Conservation (phyloP, 352 stramenopile species). For the Globisporangium viniferum region DNA sequence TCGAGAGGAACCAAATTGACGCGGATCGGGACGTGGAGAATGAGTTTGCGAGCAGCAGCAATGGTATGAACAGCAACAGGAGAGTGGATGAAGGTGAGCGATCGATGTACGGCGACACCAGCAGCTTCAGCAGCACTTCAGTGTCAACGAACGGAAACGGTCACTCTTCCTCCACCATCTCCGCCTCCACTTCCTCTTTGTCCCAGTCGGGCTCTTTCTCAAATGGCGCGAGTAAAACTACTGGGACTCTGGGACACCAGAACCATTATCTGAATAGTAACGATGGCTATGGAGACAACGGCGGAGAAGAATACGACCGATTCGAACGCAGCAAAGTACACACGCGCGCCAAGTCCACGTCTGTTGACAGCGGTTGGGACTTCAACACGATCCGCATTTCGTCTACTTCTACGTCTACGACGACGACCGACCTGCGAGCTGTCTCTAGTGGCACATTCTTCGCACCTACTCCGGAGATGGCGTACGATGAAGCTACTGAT, state of each 20-base stretch:
- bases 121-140: conserved; percentile 2
- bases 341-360: conserved; percentile 32
- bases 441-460: conserved; percentile 7
- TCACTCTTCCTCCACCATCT: not conserved
- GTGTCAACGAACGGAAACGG: conserved; percentile 1
- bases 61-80: not conserved
- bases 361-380: conserved; percentile 66
- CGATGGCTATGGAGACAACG: not conserved
- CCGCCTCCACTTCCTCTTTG: not conserved
- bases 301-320: conserved; percentile 21
- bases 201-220: conserved; percentile 1
- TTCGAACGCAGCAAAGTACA: conserved; percentile 37
- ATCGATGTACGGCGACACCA: not conserved
- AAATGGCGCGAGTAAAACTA: not conserved
- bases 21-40: not conserved
- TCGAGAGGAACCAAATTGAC: conserved; percentile 27
- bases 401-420: conserved; percentile 13
- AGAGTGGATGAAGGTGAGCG: not conserved
- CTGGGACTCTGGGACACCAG: not conserved
- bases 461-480: conserved; percentile 5
- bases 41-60: conserved; percentile 4
- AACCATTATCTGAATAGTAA: not conserved
- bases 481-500: not conserved
- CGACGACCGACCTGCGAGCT: not conserved
- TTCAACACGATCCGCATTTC: conserved; percentile 74